Evolutionary conservation across 1,139 yeast genomes (phyloP), one percentile per base, ranked within the genome.

Genomic region (Blastobotrys apis): DNA sequence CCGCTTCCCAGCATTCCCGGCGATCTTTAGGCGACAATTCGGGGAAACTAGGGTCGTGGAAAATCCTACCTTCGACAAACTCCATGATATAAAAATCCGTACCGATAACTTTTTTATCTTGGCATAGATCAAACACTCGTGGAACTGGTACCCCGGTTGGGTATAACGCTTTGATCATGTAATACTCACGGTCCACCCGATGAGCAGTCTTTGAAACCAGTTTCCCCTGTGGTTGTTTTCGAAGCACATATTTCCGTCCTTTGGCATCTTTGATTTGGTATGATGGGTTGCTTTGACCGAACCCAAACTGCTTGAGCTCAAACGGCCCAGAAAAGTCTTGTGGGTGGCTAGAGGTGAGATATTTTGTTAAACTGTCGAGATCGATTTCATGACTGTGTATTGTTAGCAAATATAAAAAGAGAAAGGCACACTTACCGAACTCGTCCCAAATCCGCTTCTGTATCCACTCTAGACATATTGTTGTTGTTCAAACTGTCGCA

Each of bases 271-370:
- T 63, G 19, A 79, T 50, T 32, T 73, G 67, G 54, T 77, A 78
- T 0, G 83, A 78, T 13, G 84, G 84, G 56, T 79, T 79, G 3
- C 81, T 75, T 57, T 79, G 84, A 9, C 84, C 84, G 60, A 74
- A 77, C 20, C 69, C 67, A 61, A 79, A 79, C 56, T 79, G 84
- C 49, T 72, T 63, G 37, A 77, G 30, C 6, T 37, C 41, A 15
- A 60, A 45, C 3, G 64, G 64, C 8, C 52, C 57, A 13, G 34
- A 41, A 39, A 59, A 57, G 1, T 44, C 44, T 1, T 37, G 31
- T 3, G 59, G 55, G n/a, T 37, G 39, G 33, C 35, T 23, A 3
- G 40, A 21, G 5, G 41, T 36, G 13, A 57, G 50, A 40, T 56
- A 73, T 4, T 46, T 40, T 25, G 63, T 59, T 21, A 77, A 65